These are phyloP conservation scores for Apiospora aurea DNA, from an alignment of 2,329 filamentous ascomycete genomes.

Conservation along the genomic window DNA sequence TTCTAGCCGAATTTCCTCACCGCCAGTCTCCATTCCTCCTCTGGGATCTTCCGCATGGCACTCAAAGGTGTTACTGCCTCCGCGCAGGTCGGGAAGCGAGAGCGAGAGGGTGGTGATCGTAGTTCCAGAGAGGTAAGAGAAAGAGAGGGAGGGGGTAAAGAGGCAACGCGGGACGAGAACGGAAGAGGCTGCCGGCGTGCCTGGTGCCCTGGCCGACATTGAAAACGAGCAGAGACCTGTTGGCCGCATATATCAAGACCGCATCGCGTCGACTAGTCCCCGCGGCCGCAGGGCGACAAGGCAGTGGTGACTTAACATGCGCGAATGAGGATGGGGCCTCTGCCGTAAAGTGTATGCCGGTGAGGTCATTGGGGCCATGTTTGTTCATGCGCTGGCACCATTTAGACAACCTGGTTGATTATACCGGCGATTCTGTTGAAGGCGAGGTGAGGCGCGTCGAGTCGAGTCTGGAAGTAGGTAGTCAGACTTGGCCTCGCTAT, in stretches of 20 bases:
- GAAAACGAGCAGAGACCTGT: not conserved
- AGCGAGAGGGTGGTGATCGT: not conserved
- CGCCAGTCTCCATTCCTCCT: slow-evolving; percentile 19
- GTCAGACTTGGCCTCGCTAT: slow-evolving; percentile 1
- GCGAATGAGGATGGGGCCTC: slow-evolving; percentile 6
- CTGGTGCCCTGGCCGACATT: not conserved
- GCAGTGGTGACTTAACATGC: not conserved
- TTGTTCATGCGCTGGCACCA: slow-evolving; percentile 18
- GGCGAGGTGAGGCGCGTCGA: not conserved
- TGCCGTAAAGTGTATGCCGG: slow-evolving; percentile 2
- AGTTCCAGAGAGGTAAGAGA: not conserved
- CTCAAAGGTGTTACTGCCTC: not conserved
- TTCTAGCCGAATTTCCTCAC: slow-evolving; percentile 14
- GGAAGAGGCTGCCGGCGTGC: not conserved
- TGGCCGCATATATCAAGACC: slow-evolving; percentile 22
- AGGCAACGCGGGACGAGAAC: slow-evolving; percentile 8
- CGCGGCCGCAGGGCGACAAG: not conserved
- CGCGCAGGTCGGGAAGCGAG: not conserved
- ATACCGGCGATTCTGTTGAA: not conserved
- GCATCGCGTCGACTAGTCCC: not conserved
- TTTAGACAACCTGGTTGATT: slow-evolving; percentile 2
- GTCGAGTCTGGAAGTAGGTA: not conserved
- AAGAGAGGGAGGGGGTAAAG: not conserved
- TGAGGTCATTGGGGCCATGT: slow-evolving; percentile 4
- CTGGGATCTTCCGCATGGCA: slow-evolving; percentile 5